Conservation (phyloP, 768 basidiomycete species). For the Auricularia heimuer region DNA sequence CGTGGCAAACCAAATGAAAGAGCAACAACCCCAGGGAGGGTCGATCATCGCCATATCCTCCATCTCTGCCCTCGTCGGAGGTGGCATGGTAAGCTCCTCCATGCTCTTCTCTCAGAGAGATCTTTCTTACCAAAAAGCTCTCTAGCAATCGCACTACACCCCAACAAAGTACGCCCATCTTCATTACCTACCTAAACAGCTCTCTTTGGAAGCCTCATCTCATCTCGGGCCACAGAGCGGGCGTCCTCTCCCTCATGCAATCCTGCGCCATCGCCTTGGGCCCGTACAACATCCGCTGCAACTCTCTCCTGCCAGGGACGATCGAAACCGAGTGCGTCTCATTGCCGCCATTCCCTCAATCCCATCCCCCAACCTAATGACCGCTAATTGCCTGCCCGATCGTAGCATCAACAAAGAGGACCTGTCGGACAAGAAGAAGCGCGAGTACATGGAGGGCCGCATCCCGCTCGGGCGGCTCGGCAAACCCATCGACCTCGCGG, state of each 20-base stretch:
- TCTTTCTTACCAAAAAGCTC: not conserved
- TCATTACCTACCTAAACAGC: too few relatives aligned
- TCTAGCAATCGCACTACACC: not conserved
- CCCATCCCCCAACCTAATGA: too few relatives aligned
- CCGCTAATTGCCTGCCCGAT: not conserved
- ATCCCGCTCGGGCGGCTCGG: slow-evolving; percentile 62
- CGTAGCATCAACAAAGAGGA: slow-evolving; percentile 62
- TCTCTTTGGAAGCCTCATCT: not conserved
- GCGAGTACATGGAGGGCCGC: slow-evolving; percentile 52
- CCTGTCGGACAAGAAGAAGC: slow-evolving; percentile 46
- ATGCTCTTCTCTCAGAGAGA: not conserved
- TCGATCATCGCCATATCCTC: slow-evolving; percentile 68
- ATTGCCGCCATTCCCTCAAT: not conserved
- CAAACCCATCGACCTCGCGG: slow-evolving; percentile 7
- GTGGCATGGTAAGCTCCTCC: slow-evolving; percentile 22
- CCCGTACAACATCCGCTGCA: slow-evolving; percentile 66
- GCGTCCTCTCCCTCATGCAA: slow-evolving; percentile 70
- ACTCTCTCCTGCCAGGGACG: slow-evolving; percentile 65
- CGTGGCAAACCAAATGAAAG: slow-evolving; percentile 65
- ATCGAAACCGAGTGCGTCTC: slow-evolving; percentile 45
- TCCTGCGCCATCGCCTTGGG: slow-evolving; percentile 68
- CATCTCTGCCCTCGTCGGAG: slow-evolving; percentile 73
- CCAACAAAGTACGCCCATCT: not conserved
- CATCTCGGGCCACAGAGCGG: slow-evolving; percentile 52
- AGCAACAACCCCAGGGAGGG: slow-evolving; percentile 58